Base-by-base conservation (phyloP, 208 protist species). In the Trypanosoma theileri region DNA sequence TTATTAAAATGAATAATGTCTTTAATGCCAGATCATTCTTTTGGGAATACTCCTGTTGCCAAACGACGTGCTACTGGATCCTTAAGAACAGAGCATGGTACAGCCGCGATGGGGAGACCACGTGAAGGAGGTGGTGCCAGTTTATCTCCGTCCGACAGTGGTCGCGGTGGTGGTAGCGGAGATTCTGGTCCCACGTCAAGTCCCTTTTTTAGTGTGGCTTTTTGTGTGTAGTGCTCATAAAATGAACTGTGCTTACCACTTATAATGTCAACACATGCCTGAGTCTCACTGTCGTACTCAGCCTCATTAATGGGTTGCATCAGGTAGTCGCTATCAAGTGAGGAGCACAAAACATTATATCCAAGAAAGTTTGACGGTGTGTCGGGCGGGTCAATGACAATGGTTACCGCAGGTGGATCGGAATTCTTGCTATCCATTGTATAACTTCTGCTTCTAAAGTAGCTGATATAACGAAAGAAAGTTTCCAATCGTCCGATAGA, bases 281-380 rank as follows among this genome's bases (percentile, higher is more conserved):
- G 85, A 28, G 85, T 90, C 54, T 90, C 85, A 55, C 81, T 88
- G 61, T 90, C 85, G 64, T 88, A 90, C 59, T 86, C 75, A 21
- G 85, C 85, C 48, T 90, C 85, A 41, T 87, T 85, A 53, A 90
- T 85, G 8, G 85, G 85, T 51, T 87, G 81, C 81, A 88, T 90
- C 14, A 90, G 66, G 56, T 73, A 85, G 26, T 85, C 71, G 35
- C 69, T 77, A 53, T 90, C 79, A 0, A 90, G 75, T 19, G 72
- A 69, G 0, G 76, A 53, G 50, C 79, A 85, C 31, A 77, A 45
- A 3, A 73, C 59, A 66, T 90, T 88, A 59, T 87, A 90, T 28
- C 62, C 77, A 13, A 82, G 69, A 41, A 79, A 88, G 66, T 88
- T 88, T 19, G 62, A 71, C 28, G 59, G 28, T 17, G 82, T 84